A percentile compares a stretch with the other conserved stretches of the same genome.
These are phyloP conservation scores for Paramecium bursaria DNA, from an alignment of 73 alveolate genomes.

Conservation along the genomic window DNA sequence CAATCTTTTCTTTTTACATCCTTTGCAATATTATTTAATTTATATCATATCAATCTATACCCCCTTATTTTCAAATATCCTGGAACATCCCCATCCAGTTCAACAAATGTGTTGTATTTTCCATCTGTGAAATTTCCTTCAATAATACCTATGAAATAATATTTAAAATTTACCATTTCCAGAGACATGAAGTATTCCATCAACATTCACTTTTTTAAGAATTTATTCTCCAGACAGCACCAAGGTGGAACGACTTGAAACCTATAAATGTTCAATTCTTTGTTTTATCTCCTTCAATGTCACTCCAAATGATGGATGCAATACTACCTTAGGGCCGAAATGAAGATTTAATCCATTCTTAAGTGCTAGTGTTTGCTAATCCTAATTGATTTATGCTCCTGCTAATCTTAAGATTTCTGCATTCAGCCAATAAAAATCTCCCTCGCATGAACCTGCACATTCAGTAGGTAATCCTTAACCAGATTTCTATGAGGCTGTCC, in stretches of 20 bases:
- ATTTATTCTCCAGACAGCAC: slow-evolving; percentile 76
- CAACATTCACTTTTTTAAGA: slow-evolving; percentile 73
- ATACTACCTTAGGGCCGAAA: slow-evolving; percentile 88
- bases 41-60: slow-evolving; percentile 46
- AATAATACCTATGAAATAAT: neutral
- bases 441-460: slow-evolving; percentile 91
- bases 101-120: slow-evolving; percentile 23
- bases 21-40: neutral
- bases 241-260: slow-evolving; percentile 77
- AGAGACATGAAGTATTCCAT: slow-evolving; percentile 73
- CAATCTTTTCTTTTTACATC: neutral
- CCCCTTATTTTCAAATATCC: slow-evolving; percentile 82
- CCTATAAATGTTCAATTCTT: slow-evolving; percentile 75
- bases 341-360: slow-evolving; percentile 81
- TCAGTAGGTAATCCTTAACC: slow-evolving; percentile 82
- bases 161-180: slow-evolving; percentile 51
- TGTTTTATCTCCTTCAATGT: slow-evolving; percentile 86
- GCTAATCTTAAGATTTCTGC: slow-evolving; percentile 77
- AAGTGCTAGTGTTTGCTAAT: slow-evolving; percentile 66
- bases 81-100: slow-evolving; percentile 54
- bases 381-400: slow-evolving; percentile 80
- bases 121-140: slow-evolving; percentile 30
- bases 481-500: slow-evolving; percentile 84
- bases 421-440: slow-evolving; percentile 86
- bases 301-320: slow-evolving; percentile 93